Evolutionary conservation across 495 filamentous ascomycete genomes (phyloP), one percentile per base, ranked within the genome.

Genomic region (Penicillium samsonianum): DNA sequence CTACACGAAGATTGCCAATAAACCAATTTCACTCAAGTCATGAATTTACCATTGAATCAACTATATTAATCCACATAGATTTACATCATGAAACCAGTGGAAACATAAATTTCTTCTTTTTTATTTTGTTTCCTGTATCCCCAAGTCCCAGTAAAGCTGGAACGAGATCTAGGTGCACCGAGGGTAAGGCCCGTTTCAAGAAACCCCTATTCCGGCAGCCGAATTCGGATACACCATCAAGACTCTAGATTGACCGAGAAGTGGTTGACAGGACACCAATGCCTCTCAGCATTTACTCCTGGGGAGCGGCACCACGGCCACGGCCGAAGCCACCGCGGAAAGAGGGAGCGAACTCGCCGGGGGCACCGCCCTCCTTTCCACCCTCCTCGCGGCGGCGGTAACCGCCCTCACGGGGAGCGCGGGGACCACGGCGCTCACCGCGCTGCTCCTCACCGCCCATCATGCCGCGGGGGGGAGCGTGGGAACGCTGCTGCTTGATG

Each of bases 401-500:
- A 66, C 90, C 93, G 75, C 92, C 92, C 81, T 95, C 91, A 74
- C 91, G 89, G 75, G 91, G 88, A 69, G 86, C 87, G 76, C 89
- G 84, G 70, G 85, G 86, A 78, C 50, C 50, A 19, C 87, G 87
- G 73, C 90, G 84, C 76, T 91, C 89, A 65, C 53, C 53, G 53
- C 83, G 81, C 67, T 92, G 81, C 67, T 92, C 89, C 73, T 96
- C 94, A 77, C 89, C 92, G 72, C 93, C 91, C 82, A 97, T 85
- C 94, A 98, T 97, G 68, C 94, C 94, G 69, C 93, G 91, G 65
- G 94, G 94, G 71, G 95, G 95, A 76, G 91, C 92, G 78, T 98
- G 92, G 65, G 91, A 94, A 79, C 95, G 91, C 84, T 97, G 92
- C 83, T 96, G 91, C 89, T 98, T 98, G 84, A 98, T 96, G 86